Percentiles rank a stretch among this genome's conserved stretches.
phyloP scores from a whole-genome alignment of 306 rosid genomes.

The Fragaria nilgerrensis region DNA sequence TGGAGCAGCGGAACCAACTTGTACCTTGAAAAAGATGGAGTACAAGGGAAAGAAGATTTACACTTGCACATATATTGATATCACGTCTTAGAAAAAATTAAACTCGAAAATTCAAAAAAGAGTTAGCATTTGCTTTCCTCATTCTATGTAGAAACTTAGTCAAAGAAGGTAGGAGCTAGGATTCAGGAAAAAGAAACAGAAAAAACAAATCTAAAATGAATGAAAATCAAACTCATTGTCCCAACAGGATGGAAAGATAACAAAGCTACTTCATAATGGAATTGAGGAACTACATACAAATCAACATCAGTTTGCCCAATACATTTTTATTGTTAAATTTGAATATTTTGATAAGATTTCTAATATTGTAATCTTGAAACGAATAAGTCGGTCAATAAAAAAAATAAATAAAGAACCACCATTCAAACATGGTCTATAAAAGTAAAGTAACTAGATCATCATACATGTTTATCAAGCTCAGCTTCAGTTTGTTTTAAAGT shows the following conservation, averaged over 20 bases:
- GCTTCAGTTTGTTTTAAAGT: neutral
- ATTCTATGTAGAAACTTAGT: neutral
- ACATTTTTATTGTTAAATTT: neutral
- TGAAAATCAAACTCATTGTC: neutral
- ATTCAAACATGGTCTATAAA: neutral
- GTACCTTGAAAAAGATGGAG: neutral
- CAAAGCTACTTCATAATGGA: neutral
- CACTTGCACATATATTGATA: neutral
- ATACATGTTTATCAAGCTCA: neutral
- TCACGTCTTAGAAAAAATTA: neutral
- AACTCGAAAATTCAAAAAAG: neutral
- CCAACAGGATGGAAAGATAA: neutral
- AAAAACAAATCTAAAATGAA: neutral
- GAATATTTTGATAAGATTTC: neutral
- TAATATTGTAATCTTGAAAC: neutral
- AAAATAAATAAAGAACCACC: neutral
- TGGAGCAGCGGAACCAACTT: neutral
- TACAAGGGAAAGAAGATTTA: neutral
- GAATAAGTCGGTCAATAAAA: neutral
- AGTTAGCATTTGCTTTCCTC: neutral
- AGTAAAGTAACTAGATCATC: neutral
- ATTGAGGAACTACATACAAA: neutral
- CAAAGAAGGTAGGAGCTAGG: neutral
- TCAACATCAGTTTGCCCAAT: neutral
- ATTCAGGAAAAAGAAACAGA: neutral